These are phyloP conservation scores for Metschnikowia kofuensis DNA, from an alignment of 805 yeast genomes.

Conservation along the genomic window DNA sequence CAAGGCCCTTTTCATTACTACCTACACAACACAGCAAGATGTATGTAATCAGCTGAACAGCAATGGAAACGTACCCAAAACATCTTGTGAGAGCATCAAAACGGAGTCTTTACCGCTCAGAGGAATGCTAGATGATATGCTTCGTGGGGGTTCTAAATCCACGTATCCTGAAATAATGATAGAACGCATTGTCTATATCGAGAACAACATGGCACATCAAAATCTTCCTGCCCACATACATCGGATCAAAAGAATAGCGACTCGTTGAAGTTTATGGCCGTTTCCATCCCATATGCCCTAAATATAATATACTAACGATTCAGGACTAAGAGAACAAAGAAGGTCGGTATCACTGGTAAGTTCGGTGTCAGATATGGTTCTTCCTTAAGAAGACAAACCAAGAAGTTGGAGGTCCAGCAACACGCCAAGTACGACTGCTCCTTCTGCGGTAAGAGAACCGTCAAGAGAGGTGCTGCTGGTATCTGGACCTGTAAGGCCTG, in stretches of 20 bases:
- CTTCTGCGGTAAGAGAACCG: conserved; percentile 99
- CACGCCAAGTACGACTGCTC: conserved; percentile 99
- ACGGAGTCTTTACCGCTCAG: too few relatives aligned
- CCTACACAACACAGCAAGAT: conserved; percentile 20
- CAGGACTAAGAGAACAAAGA: conserved; percentile 99
- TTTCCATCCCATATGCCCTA: too few relatives aligned
- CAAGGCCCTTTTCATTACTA: conserved; percentile 10
- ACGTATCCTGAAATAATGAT: too few relatives aligned
- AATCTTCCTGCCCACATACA: too few relatives aligned
- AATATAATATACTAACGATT: conserved; percentile 46
- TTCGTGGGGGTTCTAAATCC: too few relatives aligned
- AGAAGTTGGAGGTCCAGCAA: conserved; percentile 98
- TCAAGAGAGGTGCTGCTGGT: conserved; percentile 97
- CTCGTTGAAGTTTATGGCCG: too few relatives aligned
- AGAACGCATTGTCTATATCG: too few relatives aligned
- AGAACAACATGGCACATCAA: too few relatives aligned
- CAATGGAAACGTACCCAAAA: background rate
- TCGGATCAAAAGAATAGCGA: too few relatives aligned
- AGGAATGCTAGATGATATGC: too few relatives aligned
- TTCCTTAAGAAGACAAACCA: conserved; percentile 99
- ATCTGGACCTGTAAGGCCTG: conserved; percentile 98
- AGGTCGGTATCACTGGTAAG: conserved; percentile 99
- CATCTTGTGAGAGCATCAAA: too few relatives aligned
- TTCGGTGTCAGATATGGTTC: conserved; percentile 99
- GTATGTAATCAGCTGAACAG: conserved; percentile 12